Conservation (phyloP, 2,329 filamentous ascomycete genomes). For the Pyrenophora teres region DNA sequence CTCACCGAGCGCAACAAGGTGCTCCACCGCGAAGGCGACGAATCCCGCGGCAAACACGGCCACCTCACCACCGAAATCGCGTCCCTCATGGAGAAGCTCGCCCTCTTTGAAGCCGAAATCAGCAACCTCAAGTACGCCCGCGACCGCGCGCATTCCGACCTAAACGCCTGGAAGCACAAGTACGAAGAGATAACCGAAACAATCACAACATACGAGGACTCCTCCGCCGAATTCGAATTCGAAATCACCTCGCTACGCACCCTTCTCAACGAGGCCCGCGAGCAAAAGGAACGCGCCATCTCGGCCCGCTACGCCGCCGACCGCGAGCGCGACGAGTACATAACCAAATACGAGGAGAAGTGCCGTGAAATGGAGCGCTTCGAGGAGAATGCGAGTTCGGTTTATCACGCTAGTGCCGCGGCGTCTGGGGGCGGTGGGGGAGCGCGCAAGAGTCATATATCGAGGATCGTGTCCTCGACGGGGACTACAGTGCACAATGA, state of each 20-base stretch:
- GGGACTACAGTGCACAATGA: slow-evolving; percentile 25
- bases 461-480: slow-evolving; percentile 20
- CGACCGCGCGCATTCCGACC: slow-evolving; percentile 25
- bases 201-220: slow-evolving; percentile 26
- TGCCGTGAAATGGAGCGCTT: slow-evolving; percentile 31
- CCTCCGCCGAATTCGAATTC: slow-evolving; percentile 29
- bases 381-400: slow-evolving; percentile 21
- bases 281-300: slow-evolving; percentile 33
- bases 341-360: slow-evolving; percentile 32
- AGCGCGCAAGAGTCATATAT: slow-evolving; percentile 7
- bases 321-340: slow-evolving; percentile 29
- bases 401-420: slow-evolving; percentile 16
- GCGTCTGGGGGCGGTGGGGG: background rate
- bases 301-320: slow-evolving; percentile 27
- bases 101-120: slow-evolving; percentile 28
- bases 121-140: slow-evolving; percentile 23
- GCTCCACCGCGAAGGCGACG: slow-evolving; percentile 23
- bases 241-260: slow-evolving; percentile 28
- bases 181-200: slow-evolving; percentile 32
- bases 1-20: slow-evolving; percentile 27
- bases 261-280: slow-evolving; percentile 28
- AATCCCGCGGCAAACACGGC: slow-evolving; percentile 21
- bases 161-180: slow-evolving; percentile 30
- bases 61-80: slow-evolving; percentile 19
- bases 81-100: slow-evolving; percentile 21